Conservation (phyloP, 2,329 filamentous ascomycete species). For the Achaetomium macrosporum region DNA sequence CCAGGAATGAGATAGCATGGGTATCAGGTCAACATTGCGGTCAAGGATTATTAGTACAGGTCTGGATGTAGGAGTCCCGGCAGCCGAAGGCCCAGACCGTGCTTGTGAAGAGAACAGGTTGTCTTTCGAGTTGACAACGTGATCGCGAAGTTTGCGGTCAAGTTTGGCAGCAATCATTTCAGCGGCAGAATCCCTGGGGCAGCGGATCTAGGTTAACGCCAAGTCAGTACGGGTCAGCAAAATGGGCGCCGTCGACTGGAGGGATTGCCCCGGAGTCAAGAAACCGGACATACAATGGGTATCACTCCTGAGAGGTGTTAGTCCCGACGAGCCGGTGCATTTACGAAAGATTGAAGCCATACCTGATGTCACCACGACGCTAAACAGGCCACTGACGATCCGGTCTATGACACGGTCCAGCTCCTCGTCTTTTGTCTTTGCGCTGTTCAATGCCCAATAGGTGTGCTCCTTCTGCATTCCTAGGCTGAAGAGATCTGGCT, state of each 20-base stretch:
- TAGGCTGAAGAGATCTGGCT: constrained; percentile 91
- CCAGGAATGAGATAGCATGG: constrained; percentile 95
- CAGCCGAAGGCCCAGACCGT: constrained; percentile 50
- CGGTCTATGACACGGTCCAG: constrained; percentile 82
- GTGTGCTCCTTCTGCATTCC: constrained; percentile 86
- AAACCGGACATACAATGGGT: constrained; percentile 64
- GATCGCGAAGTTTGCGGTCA: constrained; percentile 90
- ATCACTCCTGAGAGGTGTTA: constrained; percentile 61
- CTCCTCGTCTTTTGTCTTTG: constrained; percentile 81
- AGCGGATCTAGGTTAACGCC: constrained; percentile 42
- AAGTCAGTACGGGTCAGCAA: constrained; percentile 2
- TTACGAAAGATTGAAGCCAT: constrained; percentile 24
- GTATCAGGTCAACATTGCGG: constrained; percentile 89
- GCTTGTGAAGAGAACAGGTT: constrained; percentile 72
- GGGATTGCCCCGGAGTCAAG: no score
- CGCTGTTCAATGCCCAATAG: constrained; percentile 95
- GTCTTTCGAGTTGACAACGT: constrained; percentile 95
- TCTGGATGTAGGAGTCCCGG: constrained; percentile 63
- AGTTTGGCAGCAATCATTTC: constrained; percentile 92
- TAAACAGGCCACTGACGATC: constrained; percentile 95
- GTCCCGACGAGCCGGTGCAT: not conserved
- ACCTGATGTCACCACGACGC: constrained; percentile 98
- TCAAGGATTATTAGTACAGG: constrained; percentile 92
- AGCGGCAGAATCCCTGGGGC: constrained; percentile 85
- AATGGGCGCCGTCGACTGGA: no score